phyloP scores from a whole-genome alignment of 768 basidiomycete genomes.

The Peribolospora baueri region DNA sequence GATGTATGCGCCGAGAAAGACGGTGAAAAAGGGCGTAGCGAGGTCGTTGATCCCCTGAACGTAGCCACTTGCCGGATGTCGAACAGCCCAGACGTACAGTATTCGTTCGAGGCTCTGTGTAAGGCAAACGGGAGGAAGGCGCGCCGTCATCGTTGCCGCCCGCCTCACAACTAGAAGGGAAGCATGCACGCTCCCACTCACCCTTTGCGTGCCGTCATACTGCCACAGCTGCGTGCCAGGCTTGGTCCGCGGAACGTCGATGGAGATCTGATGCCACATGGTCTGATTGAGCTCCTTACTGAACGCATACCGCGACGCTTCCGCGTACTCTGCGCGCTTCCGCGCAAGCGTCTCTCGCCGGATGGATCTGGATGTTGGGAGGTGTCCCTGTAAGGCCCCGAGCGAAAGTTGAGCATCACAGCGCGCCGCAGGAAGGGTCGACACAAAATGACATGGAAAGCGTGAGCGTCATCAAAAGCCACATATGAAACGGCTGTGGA shows the following conservation, averaged over 20 bases:
- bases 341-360: constrained; percentile 53
- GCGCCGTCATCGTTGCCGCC: neutral
- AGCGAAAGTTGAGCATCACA: constrained; percentile 2
- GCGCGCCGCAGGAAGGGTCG: neutral
- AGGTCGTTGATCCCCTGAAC: constrained; percentile 99
- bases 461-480: neutral
- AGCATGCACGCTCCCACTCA: constrained; percentile 21
- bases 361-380: constrained; percentile 56
- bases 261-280: constrained; percentile 99
- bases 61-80: constrained; percentile 94
- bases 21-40: constrained; percentile 90
- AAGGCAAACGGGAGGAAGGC: neutral
- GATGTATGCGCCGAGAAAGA: constrained; percentile 85
- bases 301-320: constrained; percentile 72
- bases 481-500: neutral
- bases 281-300: constrained; percentile 76
- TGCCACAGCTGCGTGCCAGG: constrained; percentile 83
- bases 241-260: constrained; percentile 84
- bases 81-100: constrained; percentile 94
- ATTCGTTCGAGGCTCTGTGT: constrained; percentile 71
- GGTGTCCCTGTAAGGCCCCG: constrained; percentile 45
- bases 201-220: constrained; percentile 67
- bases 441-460: neutral
- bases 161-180: neutral
- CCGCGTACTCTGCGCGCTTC: constrained; percentile 77